Conservation (phyloP, 148 eudicot species). For the Pharnaceum exiguum region DNA sequence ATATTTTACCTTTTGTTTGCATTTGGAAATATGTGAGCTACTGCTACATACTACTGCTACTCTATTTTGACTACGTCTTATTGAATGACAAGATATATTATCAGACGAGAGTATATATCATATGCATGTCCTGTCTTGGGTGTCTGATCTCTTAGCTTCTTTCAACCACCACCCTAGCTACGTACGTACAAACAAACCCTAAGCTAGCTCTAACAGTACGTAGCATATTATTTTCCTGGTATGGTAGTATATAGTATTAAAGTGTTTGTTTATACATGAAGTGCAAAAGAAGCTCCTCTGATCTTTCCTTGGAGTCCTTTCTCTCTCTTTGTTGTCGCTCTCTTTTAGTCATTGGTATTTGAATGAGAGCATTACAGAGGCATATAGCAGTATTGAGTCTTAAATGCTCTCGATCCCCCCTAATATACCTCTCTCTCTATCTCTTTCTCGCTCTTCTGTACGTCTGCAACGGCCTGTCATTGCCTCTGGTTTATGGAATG, state of each 20-base stretch:
- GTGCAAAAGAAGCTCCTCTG: background rate
- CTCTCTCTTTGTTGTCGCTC: conserved; percentile 1
- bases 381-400: conserved; percentile 21
- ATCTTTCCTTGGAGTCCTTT: too few species aligned
- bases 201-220: too few species aligned
- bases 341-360: conserved; percentile 21
- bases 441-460: conserved; percentile 5
- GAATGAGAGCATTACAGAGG: conserved; percentile 27
- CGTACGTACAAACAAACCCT: too few species aligned
- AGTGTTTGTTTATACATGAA: too few species aligned
- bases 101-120: too few species aligned
- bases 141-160: too few species aligned
- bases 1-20: background rate
- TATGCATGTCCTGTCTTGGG: too few species aligned
- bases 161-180: too few species aligned
- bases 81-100: conserved; percentile 9
- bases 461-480: conserved; percentile 30
- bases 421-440: background rate
- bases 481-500: conserved; percentile 20
- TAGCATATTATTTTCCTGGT: background rate
- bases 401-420: conserved; percentile 22
- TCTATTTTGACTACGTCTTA: conserved; percentile 15
- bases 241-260: background rate
- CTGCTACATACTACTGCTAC: too few species aligned
- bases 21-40: too few species aligned